Evolutionary conservation across 768 basidiomycete species (phyloP).

Genomic region (Auricularia cornea): DNA sequence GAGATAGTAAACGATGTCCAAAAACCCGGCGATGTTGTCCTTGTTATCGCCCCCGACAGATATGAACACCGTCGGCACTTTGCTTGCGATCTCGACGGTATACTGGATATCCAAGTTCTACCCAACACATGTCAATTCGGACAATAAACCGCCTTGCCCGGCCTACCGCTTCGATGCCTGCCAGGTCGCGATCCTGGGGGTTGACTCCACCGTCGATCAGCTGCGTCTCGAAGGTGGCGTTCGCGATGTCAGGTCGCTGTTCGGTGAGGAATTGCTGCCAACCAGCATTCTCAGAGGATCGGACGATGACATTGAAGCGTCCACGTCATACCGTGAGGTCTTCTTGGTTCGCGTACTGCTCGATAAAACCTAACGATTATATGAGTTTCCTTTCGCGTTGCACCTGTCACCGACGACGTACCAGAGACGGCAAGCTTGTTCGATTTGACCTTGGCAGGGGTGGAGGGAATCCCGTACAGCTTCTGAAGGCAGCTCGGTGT

Average conservation of each 20-base stretch:
- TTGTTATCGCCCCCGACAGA: slow-evolving; percentile 16
- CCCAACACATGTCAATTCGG: too few relatives aligned
- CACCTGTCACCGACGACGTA: background rate
- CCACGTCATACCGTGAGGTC: slow-evolving; percentile 10
- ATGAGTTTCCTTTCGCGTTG: background rate
- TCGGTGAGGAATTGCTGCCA: slow-evolving; percentile 5
- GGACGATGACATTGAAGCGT: too few relatives aligned
- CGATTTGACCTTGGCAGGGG: slow-evolving; percentile 20
- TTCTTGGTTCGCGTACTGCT: slow-evolving; percentile 22
- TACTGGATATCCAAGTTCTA: slow-evolving; percentile 31
- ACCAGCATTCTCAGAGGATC: background rate
- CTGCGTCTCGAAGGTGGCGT: slow-evolving; percentile 7
- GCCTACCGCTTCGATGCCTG: slow-evolving; percentile 8
- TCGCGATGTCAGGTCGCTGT: slow-evolving; percentile 7
- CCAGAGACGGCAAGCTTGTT: slow-evolving; percentile 23
- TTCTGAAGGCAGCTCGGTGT: background rate
- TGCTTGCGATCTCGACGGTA: slow-evolving; percentile 25
- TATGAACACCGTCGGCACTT: slow-evolving; percentile 21
- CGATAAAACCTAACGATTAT: background rate
- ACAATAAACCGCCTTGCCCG: too few relatives aligned
- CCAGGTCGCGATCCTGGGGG: slow-evolving; percentile 3
- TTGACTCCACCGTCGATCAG: slow-evolving; percentile 8
- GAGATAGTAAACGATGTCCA: slow-evolving; percentile 22
- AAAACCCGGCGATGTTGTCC: slow-evolving; percentile 14
- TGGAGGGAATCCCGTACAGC: slow-evolving; percentile 1